These are phyloP conservation scores for Phytophthora fragariae DNA, from an alignment of 352 stramenopile species.

Conservation along the genomic window DNA sequence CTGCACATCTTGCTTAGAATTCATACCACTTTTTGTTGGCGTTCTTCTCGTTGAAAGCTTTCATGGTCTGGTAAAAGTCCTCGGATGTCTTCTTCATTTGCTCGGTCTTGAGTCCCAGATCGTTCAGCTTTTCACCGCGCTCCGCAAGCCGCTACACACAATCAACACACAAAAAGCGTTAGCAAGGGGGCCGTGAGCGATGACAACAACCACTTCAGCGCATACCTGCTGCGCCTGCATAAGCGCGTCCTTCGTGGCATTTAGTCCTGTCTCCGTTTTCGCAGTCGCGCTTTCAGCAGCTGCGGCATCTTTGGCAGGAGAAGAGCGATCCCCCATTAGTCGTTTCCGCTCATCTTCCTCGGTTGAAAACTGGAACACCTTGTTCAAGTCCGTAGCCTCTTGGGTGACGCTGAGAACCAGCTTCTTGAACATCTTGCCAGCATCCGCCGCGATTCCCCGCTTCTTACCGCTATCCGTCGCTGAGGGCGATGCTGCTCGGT, in stretches of 20 bases:
- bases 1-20: slow-evolving; percentile 46
- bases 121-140: slow-evolving; percentile 79
- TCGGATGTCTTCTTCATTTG: slow-evolving; percentile 85
- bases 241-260: slow-evolving; percentile 67
- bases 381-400: slow-evolving; percentile 73
- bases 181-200: background rate
- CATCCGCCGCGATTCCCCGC: slow-evolving; percentile 57
- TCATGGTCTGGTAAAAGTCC: slow-evolving; percentile 88
- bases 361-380: slow-evolving; percentile 77
- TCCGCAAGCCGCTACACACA: slow-evolving; percentile 67
- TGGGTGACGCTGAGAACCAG: slow-evolving; percentile 69
- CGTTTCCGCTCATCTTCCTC: slow-evolving; percentile 43
- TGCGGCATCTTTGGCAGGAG: slow-evolving; percentile 24
- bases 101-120: slow-evolving; percentile 82
- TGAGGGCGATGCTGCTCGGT: slow-evolving; percentile 35
- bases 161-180: slow-evolving; percentile 6
- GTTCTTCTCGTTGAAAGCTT: slow-evolving; percentile 87
- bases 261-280: slow-evolving; percentile 45
- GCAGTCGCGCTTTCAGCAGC: slow-evolving; percentile 19
- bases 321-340: slow-evolving; percentile 61
- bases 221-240: slow-evolving; percentile 52
- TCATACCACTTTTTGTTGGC: slow-evolving; percentile 90
- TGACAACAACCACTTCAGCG: background rate
- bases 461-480: slow-evolving; percentile 45
- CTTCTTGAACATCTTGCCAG: slow-evolving; percentile 77